Evolutionary conservation across 495 filamentous ascomycete species (phyloP), one percentile per base, ranked within the genome.

Genomic region (Hyaloscypha hepaticicola): DNA sequence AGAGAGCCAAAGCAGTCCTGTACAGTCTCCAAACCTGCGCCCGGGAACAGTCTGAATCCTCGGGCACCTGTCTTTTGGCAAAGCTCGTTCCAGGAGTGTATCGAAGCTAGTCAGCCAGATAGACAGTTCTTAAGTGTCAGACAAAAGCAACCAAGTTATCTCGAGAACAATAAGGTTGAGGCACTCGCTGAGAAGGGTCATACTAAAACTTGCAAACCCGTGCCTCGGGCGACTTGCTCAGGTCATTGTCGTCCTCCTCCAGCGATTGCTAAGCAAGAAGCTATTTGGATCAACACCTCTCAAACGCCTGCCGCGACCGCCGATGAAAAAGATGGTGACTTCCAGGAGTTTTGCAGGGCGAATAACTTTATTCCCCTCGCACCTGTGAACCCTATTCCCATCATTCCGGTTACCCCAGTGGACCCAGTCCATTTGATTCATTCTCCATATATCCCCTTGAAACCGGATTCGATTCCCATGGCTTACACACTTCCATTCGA

Each of bases 1-100:
- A 12, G 5, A 60, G 24, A 8, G 45, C 33, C 16, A n/a, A 52
- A 38, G 19, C 9, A 7, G 19, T 21, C 19, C 11, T 2, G 7
- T 26, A 56, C 7, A 19, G 6, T 9, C 31, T 25, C 41, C 29
- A 45, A 48, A 14, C 26, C 51, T 55, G 3, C n/a, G 9, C 26
- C 52, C 5, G 52, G 14, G 26, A 60, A 24, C 21, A 45, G 22
- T 12, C 24, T 61, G 33, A 66, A 70, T 55, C 68, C 68, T 28
- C 26, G 21, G n/a, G 68, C 63, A 5, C 61, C 64, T 34, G 31
- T 50, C 3, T 66, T 70, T 48, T 31, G 25, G 50, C 29, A 63
- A 3, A 53, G 49, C 38, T 65, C 63, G 5, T 14, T 9, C 5
- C 3, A 22, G n/a, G 28, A 60, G 22, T 25, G 7, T 33, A 33